Percentiles rank a stretch among this genome's conserved stretches.
Conservation (phyloP, 495 filamentous ascomycete species). For the Xylaria telfairii region DNA sequence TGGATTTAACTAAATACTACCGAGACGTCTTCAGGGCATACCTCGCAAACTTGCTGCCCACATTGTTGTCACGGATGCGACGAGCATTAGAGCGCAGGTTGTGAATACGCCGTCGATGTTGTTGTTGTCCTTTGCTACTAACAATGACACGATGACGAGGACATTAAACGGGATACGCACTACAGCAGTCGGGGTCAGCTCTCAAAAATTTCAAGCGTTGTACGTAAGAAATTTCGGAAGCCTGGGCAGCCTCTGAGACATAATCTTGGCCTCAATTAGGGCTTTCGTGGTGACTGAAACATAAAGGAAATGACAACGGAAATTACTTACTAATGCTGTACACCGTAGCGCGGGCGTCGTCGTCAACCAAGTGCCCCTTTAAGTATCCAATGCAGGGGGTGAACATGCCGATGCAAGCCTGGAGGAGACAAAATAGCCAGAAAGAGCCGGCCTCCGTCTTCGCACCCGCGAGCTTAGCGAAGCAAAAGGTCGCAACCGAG, state of each 20-base stretch:
- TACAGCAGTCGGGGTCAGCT: neutral
- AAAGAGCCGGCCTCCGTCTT: constrained; percentile 53
- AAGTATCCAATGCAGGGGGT: constrained; percentile 58
- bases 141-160: constrained; percentile 58
- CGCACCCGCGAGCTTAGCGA: constrained; percentile 47
- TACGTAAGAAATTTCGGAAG: neutral
- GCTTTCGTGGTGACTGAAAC: neutral
- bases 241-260: neutral
- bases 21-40: constrained; percentile 29
- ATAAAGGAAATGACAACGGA: neutral
- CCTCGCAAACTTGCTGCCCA: constrained; percentile 37
- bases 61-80: constrained; percentile 37
- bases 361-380: constrained; percentile 56
- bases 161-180: constrained; percentile 61
- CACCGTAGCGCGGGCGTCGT: constrained; percentile 56
- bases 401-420: constrained; percentile 60
- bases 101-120: constrained; percentile 42
- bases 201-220: neutral
- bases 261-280: neutral
- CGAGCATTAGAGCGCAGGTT: constrained; percentile 45
- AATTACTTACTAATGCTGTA: constrained; percentile 48
- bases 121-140: constrained; percentile 49
- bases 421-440: constrained; percentile 61
- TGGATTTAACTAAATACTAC: neutral
- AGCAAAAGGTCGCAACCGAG: constrained; percentile 43